phyloP scores from a whole-genome alignment of 2,329 filamentous ascomycete species.

The Clarireedia paspali region DNA sequence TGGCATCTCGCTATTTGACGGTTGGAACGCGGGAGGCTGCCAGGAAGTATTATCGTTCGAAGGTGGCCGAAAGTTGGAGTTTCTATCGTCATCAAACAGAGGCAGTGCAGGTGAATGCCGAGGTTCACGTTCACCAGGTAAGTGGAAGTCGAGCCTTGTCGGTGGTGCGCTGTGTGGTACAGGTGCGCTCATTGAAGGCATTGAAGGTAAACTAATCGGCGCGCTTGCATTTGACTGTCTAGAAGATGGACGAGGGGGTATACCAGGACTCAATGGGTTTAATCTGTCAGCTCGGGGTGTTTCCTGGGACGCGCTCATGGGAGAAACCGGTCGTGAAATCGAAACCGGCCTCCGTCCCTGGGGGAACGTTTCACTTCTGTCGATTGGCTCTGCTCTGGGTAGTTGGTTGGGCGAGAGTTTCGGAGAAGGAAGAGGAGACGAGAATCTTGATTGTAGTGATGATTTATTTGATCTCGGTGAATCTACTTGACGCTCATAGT shows the following conservation, averaged over 20 bases:
- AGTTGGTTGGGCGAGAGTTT: constrained; percentile 23
- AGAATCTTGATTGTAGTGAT: constrained; percentile 16
- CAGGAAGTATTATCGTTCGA: constrained; percentile 28
- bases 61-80: constrained; percentile 9
- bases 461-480: constrained; percentile 22
- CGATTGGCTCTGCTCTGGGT: constrained; percentile 18
- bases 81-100: constrained; percentile 14
- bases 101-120: constrained; percentile 13
- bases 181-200: constrained; percentile 6
- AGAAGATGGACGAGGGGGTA: constrained; percentile 13
- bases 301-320: constrained; percentile 16
- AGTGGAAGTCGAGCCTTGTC: constrained; percentile 14
- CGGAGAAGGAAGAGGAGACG: constrained; percentile 26
- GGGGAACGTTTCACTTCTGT: constrained; percentile 24
- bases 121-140: constrained; percentile 18
- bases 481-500: constrained; percentile 14
- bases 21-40: constrained; percentile 41
- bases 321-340: constrained; percentile 22
- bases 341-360: constrained; percentile 11
- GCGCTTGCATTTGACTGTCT: constrained; percentile 13
- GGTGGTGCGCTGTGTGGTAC: constrained; percentile 14
- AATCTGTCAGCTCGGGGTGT: constrained; percentile 16
- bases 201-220: constrained; percentile 7
- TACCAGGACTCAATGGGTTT: constrained; percentile 18
- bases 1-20: constrained; percentile 31